Evolutionary conservation across 768 basidiomycete species (phyloP).

Genomic region (Sporobolomyces roseus): DNA sequence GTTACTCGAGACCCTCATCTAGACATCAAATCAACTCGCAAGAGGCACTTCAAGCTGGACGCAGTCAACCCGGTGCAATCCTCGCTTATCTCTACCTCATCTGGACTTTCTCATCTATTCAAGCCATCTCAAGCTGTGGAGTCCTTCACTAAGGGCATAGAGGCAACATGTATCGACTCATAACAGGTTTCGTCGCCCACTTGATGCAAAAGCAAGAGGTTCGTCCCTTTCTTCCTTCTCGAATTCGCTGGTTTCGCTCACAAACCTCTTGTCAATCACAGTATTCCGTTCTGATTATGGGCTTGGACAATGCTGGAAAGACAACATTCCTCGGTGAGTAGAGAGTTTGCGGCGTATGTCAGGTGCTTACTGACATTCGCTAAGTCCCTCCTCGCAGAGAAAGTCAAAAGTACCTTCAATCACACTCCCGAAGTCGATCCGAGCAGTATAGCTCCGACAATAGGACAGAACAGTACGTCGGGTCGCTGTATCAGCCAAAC

Average conservation of each 20-base stretch:
- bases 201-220: slow-evolving; percentile 61
- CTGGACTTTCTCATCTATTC: too few relatives aligned
- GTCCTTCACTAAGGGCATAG: too few relatives aligned
- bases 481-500: too few relatives aligned
- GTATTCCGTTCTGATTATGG: slow-evolving; percentile 91
- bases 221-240: slow-evolving; percentile 11
- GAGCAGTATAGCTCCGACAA: slow-evolving; percentile 90
- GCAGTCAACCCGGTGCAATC: too few relatives aligned
- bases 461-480: slow-evolving; percentile 92
- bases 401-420: slow-evolving; percentile 88
- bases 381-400: slow-evolving; percentile 63
- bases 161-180: slow-evolving; percentile 76
- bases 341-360: too few relatives aligned
- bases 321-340: slow-evolving; percentile 50
- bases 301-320: slow-evolving; percentile 87
- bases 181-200: slow-evolving; percentile 86
- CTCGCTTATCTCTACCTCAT: too few relatives aligned
- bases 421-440: slow-evolving; percentile 79
- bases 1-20: too few relatives aligned
- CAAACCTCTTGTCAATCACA: slow-evolving; percentile 59
- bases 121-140: too few relatives aligned
- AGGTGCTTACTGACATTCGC: too few relatives aligned
- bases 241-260: neutral
- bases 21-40: too few relatives aligned
- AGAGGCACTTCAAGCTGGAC: too few relatives aligned